Evolutionary conservation across 1,139 yeast genomes (phyloP), one percentile per base, ranked within the genome.

Genomic region (Suhomyces atakaporum): DNA sequence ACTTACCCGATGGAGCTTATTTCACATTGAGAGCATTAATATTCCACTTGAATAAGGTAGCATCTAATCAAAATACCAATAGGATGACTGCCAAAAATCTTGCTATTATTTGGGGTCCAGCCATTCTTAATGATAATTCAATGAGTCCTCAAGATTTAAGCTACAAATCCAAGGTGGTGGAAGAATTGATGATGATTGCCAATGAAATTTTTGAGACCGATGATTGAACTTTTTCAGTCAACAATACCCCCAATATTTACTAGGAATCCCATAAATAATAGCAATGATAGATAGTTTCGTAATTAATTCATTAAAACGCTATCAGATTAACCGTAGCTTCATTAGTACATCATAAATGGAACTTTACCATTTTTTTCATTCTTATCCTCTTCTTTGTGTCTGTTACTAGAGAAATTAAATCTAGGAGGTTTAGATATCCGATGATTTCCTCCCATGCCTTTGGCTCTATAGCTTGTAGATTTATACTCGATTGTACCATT

Each of bases 51-150:
- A 81, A 84, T 49, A 77, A 83, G 36, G 83, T 92, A 7, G 80
- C 84, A 21, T 74, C 77, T 16, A 73, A 81, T 42, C 83, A 81
- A 52, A 69, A 73, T 10, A 53, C 63, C 24, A 88, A 88, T 54
- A 73, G 94, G 55, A 92, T 92, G 98, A 80, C 81, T 31, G 72
- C 81, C 36, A 83, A 81, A 52, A 82, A 84, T 39, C 62, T 90
- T 50, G 84, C 95, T 30, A 85, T 85, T 33, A 88, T 90, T 34
- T 92, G 98, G 97, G 97, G 97, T 0, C 96, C 96, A 9, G 87
- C 88, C 2, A 63, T 92, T 33, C 74, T 92, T 56, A 75, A 77
- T 35, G 85, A 79, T 50, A 76, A 75, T 44, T 77, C 77, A 25
- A 64, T 74, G 55, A 81, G 79, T 48, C 82, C 85, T 4, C 87